Evolutionary conservation across 2,329 filamentous ascomycete species (phyloP), one percentile per base, ranked within the genome.

Genomic region (Podosphaera xanthii): DNA sequence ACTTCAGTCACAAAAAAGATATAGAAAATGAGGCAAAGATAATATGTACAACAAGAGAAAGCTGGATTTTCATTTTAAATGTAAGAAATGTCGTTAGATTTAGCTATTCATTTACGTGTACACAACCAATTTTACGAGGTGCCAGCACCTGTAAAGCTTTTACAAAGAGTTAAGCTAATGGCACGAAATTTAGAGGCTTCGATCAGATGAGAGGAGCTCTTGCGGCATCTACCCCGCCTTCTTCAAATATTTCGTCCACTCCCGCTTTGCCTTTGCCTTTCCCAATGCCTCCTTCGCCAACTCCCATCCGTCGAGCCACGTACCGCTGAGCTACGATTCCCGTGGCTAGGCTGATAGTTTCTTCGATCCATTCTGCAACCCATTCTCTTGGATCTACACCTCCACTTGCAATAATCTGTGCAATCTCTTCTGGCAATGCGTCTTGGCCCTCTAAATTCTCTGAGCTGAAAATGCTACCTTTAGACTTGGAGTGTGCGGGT

Each of bases 361-460:
- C 91, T 73, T 97, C 91, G 54, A 98, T 79, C 92, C 92, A 98
- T 71, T 97, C 92, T 2, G 90, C 86, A 44, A 95, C 87, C 92
- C 92, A 98, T 71, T 98, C 92, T 60, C 92, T 78, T 0, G 92
- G 92, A 68, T 98, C 92, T 1, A 97, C 87, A 54, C 79, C 81
- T 7, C 81, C 81, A 52, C 73, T 73, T 66, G 82, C 80, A 48
- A 98, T 81, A 63, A 97, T 94, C 64, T 91, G 86, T 31, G 80
- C 77, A 66, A 98, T 96, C 67, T 90, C 88, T 35, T 87, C 84
- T 0, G 92, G 91, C 40, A 90, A 71, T 52, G 9, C 30, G n/a
- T 74, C 69, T 8, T 69, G 70, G 46, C 71, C 68, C 2, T 72
- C 65, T 40, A 71, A 70, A 54, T 74, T 71, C 60, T 76, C 77